Conservation (phyloP, 164 flowering plant genomes). For the Magnolia changhungtana region DNA sequence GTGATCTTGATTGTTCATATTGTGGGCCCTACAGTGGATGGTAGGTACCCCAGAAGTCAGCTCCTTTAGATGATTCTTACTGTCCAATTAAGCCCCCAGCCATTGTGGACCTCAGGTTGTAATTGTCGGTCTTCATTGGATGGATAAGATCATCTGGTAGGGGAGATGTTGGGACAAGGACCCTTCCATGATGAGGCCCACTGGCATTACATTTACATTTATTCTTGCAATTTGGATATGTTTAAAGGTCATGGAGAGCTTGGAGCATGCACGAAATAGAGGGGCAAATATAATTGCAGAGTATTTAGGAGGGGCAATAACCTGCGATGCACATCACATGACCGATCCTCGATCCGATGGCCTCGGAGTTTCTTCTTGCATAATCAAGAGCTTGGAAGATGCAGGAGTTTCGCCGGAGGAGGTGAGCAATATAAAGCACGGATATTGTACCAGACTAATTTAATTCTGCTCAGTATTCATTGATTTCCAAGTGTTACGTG, state of each 20-base stretch:
- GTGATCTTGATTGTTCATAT: no score
- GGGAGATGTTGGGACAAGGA: no score
- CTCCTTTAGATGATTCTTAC: no score
- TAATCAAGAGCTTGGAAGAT: constrained; percentile 51
- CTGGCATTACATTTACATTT: no score
- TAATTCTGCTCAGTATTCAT: not conserved
- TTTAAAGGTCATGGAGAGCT: constrained; percentile 60
- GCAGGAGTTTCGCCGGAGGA: constrained; percentile 76
- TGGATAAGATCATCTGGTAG: no score
- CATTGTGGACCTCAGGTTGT: no score
- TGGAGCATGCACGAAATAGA: constrained; percentile 60
- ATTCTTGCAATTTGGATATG: not conserved
- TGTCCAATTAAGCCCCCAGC: no score
- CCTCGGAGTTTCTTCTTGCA: constrained; percentile 70
- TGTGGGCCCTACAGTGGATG: no score
- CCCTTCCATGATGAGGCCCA: no score
- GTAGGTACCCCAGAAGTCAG: no score
- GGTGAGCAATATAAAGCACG: constrained; percentile 20
- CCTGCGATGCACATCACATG: constrained; percentile 77
- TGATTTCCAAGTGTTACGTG: not conserved
- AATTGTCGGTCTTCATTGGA: no score
- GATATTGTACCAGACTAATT: not conserved
- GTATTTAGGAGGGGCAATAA: constrained; percentile 61
- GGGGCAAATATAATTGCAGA: constrained; percentile 64
- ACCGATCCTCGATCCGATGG: constrained; percentile 68